Conservation (phyloP, 257 asterid genomes). For the Gentiana dahurica region DNA sequence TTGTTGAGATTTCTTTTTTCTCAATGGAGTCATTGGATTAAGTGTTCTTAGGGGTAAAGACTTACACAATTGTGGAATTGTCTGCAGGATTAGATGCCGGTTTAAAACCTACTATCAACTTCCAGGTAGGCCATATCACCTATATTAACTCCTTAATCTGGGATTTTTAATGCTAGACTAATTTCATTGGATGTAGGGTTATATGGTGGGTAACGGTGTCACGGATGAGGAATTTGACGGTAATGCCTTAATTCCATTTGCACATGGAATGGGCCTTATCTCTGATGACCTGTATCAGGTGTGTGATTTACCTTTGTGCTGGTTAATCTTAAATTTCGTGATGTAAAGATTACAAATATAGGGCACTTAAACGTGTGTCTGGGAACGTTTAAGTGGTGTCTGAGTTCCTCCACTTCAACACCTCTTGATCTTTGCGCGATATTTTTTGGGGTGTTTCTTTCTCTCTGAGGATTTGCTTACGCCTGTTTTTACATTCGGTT, state of each 20-base stretch:
- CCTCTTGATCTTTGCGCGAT: too few species aligned
- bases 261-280: conserved; percentile 94
- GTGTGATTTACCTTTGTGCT: conserved; percentile 7
- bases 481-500: too few species aligned
- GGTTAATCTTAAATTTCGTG: too few species aligned
- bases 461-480: too few species aligned
- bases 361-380: too few species aligned
- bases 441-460: too few species aligned
- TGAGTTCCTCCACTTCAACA: too few species aligned
- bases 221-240: conserved; percentile 67
- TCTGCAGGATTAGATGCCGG: conserved; percentile 65
- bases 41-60: background rate
- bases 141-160: conserved; percentile 7
- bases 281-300: conserved; percentile 79
- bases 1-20: conserved; percentile 3
- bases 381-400: too few species aligned
- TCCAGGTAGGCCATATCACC: conserved; percentile 44
- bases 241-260: conserved; percentile 88
- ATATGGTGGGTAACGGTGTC: conserved; percentile 97
- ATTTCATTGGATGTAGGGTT: conserved; percentile 54
- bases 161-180: conserved; percentile 3
- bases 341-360: too few species aligned
- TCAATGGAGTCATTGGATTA: too few species aligned
- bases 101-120: conserved; percentile 53
- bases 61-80: conserved; percentile 4